Evolutionary conservation across 73 alveolate species (phyloP), one percentile per base, ranked within the genome.

Genomic region (Paramecium bursaria): DNA sequence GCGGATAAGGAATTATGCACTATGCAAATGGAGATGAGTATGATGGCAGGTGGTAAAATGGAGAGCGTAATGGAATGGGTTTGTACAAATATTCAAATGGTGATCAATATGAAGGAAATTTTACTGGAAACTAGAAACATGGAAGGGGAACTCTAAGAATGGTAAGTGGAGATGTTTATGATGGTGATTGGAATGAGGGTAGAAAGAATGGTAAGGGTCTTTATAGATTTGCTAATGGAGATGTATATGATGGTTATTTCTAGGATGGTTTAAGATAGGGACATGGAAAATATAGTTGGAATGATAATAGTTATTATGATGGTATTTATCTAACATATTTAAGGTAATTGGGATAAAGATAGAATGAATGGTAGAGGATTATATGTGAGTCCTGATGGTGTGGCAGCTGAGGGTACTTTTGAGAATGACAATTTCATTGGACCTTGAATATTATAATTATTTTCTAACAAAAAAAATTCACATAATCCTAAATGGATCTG

Each of bases 141-240:
- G 89, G 89, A 15, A 53, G 54, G 42, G 89, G 89, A 4, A 74
- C 46, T 3, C 35, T 79, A 35, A 53, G 50, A 11, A 53, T 79
- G 75, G 73, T 49, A 25, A 49, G 57, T 19, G 92, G 92, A 21
- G 85, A 86, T 53, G 46, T 73, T 19, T 86, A 75, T 75, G 92
- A 86, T 3, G 92, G 90, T 7, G 86, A 76, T 1, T 86, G 90
- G 90, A 86, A 60, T 44, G 25, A 75, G 30, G 91, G 91, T 5
- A 50, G 80, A 48, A 86, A 86, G 31, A 74, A 75, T 75, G 91
- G 91, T 23, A 86, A 75, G 25, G 91, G 91, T 29, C 48, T 86
- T 11, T 86, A 86, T 33, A 75, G 19, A 46, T 86, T 86, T 86
- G 87, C 87, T 29, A 86, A 86, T 86, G 89, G 80, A 22, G 91